Evolutionary conservation across 768 basidiomycete species (phyloP), one percentile per base, ranked within the genome.

Genomic region (Kondoa malvinella): DNA sequence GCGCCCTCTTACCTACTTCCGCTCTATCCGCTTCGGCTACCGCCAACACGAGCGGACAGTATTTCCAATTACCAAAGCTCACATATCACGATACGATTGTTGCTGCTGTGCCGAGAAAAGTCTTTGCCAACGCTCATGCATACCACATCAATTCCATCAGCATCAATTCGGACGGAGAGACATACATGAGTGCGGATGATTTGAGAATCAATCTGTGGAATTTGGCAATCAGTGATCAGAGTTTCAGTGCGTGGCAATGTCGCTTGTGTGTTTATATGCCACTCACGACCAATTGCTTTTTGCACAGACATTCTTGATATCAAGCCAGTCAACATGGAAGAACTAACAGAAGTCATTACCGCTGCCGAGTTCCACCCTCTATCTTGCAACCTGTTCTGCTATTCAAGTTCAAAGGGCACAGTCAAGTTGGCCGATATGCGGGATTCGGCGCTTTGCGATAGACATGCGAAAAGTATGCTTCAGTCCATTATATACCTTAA

Each of bases 111-210:
- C 95, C 95, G 25, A 85, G 94, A 68, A 99, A 97, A 79, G 92
- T 99, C 58, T 99, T 96, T 79, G 88, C 94, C 69, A 99, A 97
- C 77, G 95, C 95, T 1, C 95, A 97, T 76, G 94, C 94, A 57
- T 99, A 99, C 80, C 95, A 99, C 79, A 96, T 99, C 82, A 96
- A 97, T 78, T 96, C 94, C 72, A 96, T 99, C 77, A 92, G 90
- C 65, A 90, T 97, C 76, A 99, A 99, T 79, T 96, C 92, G 67
- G 95, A 99, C 79, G 92, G 95, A 75, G 95, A 99, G 81, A 99
- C 95, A 1, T 99, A 92, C 79, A 92, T 99, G 71, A 94, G 90
- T 58, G 94, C 95, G n/a, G 95, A 97, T 76, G 95, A 99, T 80
- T 82, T 99, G 61, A 82, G 95, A 71, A 83, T 99, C 79, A 99